Conservation (phyloP, 2,329 filamentous ascomycete species). For the Penicillium nordicum region DNA sequence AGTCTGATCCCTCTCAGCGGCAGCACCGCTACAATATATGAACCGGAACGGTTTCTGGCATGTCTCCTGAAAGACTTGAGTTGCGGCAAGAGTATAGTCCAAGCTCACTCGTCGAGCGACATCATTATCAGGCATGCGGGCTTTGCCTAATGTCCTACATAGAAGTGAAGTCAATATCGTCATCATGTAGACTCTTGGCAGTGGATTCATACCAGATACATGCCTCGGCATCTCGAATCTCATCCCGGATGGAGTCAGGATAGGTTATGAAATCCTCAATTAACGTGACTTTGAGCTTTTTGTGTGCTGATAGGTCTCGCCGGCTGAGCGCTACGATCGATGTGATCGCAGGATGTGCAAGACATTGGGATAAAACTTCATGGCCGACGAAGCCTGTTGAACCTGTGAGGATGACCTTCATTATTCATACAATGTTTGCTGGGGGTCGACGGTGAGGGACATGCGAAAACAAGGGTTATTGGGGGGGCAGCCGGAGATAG, state of each 20-base stretch:
- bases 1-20: slow-evolving; percentile 16
- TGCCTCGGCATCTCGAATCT: slow-evolving; percentile 43
- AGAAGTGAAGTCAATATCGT: not conserved
- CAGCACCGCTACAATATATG: slow-evolving; percentile 19
- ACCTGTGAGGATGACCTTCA: slow-evolving; percentile 21
- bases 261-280: slow-evolving; percentile 55
- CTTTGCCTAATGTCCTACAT: slow-evolving; percentile 16
- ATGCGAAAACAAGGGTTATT: not conserved
- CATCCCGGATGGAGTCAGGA: slow-evolving; percentile 43
- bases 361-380: slow-evolving; percentile 52
- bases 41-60: slow-evolving; percentile 16
- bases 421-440: slow-evolving; percentile 5
- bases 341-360: slow-evolving; percentile 50
- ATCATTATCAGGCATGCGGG: slow-evolving; percentile 3
- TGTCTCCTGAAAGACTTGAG: slow-evolving; percentile 1
- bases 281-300: slow-evolving; percentile 51
- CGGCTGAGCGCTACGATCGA: slow-evolving; percentile 52
- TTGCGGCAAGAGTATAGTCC: slow-evolving; percentile 10
- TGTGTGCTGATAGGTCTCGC: slow-evolving; percentile 43
- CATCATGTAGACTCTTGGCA: not conserved
- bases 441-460: not conserved
- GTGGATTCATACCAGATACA: slow-evolving; percentile 43
- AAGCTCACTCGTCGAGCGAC: slow-evolving; percentile 8
- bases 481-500: not conserved
- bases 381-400: slow-evolving; percentile 18